Evolutionary conservation across 345 rosid species (phyloP).

Genomic region (Pugionium dolabratum): DNA sequence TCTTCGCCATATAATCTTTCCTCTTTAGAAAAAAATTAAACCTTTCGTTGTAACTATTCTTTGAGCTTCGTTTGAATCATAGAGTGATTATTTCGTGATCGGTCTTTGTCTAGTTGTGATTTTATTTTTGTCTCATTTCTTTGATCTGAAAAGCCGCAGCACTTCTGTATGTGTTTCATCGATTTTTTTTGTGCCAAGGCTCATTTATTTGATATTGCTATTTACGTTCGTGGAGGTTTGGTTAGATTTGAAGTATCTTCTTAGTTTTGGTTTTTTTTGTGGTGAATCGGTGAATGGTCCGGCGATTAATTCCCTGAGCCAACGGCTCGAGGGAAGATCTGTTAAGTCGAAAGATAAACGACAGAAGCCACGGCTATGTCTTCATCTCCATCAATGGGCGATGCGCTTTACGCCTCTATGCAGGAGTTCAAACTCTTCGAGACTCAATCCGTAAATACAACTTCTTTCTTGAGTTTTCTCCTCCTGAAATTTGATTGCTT

Average conservation of each 20-base stretch:
- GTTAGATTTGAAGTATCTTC: not conserved
- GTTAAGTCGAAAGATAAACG: not conserved
- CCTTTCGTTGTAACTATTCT: not conserved
- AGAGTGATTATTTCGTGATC: not conserved
- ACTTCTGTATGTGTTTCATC: not conserved
- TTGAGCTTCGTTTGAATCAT: not conserved
- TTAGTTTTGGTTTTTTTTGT: too few species aligned
- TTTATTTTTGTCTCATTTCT: not conserved
- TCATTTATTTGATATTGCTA: not conserved
- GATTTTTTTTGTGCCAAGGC: not conserved
- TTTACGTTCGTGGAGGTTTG: slow-evolving; percentile 13
- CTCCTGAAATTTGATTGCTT: not conserved
- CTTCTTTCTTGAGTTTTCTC: not conserved
- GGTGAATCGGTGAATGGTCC: slow-evolving; percentile 20
- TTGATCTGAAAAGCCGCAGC: not conserved
- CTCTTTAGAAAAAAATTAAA: not conserved
- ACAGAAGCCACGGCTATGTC: slow-evolving; percentile 6
- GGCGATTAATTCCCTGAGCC: slow-evolving; percentile 33
- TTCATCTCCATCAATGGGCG: slow-evolving; percentile 2
- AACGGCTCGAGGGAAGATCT: slow-evolving; percentile 34
- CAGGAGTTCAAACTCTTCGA: slow-evolving; percentile 43
- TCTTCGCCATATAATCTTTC: not conserved
- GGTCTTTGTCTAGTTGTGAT: not conserved
- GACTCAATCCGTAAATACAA: slow-evolving; percentile 33
- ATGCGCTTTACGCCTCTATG: slow-evolving; percentile 17